Percentiles rank a stretch among this genome's conserved stretches.
Evolutionary conservation across 768 basidiomycete species (phyloP).

Genomic region (Naganishia friedmannii): DNA sequence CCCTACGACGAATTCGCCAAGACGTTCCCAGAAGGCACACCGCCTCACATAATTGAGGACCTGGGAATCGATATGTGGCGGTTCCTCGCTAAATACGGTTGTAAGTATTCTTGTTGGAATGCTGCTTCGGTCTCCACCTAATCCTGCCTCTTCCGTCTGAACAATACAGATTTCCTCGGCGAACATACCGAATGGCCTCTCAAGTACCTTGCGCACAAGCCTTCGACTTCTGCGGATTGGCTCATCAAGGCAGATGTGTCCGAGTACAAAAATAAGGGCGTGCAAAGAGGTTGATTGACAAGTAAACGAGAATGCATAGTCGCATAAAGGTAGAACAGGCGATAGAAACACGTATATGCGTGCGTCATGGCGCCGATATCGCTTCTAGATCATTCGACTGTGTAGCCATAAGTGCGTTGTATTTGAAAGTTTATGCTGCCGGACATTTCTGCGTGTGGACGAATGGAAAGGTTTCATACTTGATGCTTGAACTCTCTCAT

Average conservation of each 20-base stretch:
- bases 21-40: slow-evolving; percentile 10
- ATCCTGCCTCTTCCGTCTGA: too few relatives aligned
- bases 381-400: too few relatives aligned
- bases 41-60: slow-evolving; percentile 19
- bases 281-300: too few relatives aligned
- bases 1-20: slow-evolving; percentile 5
- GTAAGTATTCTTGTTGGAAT: background rate
- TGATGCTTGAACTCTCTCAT: too few relatives aligned
- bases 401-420: too few relatives aligned
- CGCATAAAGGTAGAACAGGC: too few relatives aligned
- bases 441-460: too few relatives aligned
- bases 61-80: slow-evolving; percentile 1
- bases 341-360: too few relatives aligned
- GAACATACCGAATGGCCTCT: slow-evolving; percentile 10
- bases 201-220: slow-evolving; percentile 26
- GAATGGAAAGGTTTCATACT: too few relatives aligned
- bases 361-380: too few relatives aligned
- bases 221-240: slow-evolving; percentile 24
- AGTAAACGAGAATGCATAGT: background rate
- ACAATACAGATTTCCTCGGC: slow-evolving; percentile 7
- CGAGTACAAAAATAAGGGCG: background rate
- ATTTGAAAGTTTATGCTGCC: too few relatives aligned
- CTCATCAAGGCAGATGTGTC: slow-evolving; percentile 13
- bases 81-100: background rate
- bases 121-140: too few relatives aligned